Conservation (phyloP, 371 early-diverging fungal genomes). For the Mucor velutinosus region DNA sequence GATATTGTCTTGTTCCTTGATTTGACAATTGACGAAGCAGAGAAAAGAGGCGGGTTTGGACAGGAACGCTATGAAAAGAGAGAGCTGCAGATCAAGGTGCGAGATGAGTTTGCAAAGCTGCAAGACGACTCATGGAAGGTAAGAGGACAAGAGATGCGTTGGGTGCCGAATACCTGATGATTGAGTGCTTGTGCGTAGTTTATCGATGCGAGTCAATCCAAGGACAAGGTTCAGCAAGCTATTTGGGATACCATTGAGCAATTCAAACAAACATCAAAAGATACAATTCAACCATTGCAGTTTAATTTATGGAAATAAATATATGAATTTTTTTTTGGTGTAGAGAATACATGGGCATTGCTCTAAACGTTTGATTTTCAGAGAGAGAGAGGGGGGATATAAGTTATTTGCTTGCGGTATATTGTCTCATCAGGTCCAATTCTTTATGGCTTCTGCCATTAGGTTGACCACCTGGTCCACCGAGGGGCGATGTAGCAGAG, state of each 20-base stretch:
- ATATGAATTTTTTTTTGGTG: background rate
- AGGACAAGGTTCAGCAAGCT: slow-evolving; percentile 21
- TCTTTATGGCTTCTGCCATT: slow-evolving; percentile 39
- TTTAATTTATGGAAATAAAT: slow-evolving; percentile 29
- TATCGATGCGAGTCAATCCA: slow-evolving; percentile 27
- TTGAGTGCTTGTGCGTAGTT: background rate
- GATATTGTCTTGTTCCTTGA: slow-evolving; percentile 93
- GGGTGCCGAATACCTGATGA: background rate
- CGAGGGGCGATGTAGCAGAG: slow-evolving; percentile 7
- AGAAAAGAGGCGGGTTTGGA: slow-evolving; percentile 89
- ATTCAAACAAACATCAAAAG: background rate
- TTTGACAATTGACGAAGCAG: slow-evolving; percentile 75
- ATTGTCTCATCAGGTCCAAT: slow-evolving; percentile 45
- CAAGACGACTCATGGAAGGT: slow-evolving; percentile 67
- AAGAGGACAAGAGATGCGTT: background rate
- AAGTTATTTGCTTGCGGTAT: slow-evolving; percentile 20
- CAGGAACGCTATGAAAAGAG: slow-evolving; percentile 93
- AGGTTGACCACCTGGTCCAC: slow-evolving; percentile 9
- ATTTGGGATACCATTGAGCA: slow-evolving; percentile 15
- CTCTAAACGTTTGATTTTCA: background rate
- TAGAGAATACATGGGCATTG: background rate
- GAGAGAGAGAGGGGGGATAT: background rate
- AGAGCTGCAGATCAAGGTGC: slow-evolving; percentile 85
- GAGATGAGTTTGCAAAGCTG: slow-evolving; percentile 59
- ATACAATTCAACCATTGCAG: slow-evolving; percentile 8